Percentiles rank a stretch among this genome's conserved stretches.
These are phyloP conservation scores for Aspergillus sp. DNA, from an alignment of 2,329 filamentous ascomycete species.

Conservation along the genomic window DNA sequence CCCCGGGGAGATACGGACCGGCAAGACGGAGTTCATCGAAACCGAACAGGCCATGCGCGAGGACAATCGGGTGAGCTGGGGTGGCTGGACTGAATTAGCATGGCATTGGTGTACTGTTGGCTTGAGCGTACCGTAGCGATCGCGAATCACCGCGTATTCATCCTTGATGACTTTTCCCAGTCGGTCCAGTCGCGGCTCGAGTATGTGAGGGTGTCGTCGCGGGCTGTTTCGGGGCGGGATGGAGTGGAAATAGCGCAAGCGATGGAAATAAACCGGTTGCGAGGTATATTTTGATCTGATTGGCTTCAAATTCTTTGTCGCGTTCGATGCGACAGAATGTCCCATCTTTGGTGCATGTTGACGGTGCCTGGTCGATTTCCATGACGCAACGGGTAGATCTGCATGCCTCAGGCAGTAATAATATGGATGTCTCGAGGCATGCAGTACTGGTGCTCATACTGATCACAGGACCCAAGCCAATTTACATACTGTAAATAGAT, in stretches of 20 bases:
- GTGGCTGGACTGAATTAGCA: conserved; percentile 16
- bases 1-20: conserved; percentile 45
- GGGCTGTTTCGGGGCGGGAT: conserved; percentile 8
- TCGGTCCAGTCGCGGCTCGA: conserved; percentile 43
- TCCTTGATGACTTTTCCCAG: conserved; percentile 48
- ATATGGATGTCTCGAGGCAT: conserved; percentile 1
- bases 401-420: conserved; percentile 3
- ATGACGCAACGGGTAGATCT: conserved; percentile 1
- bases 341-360: conserved; percentile 12
- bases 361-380: no score
- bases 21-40: conserved; percentile 53
- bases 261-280: neutral
- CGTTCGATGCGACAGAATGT: conserved; percentile 6
- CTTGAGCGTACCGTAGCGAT: conserved; percentile 43
- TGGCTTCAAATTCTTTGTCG: conserved; percentile 1
- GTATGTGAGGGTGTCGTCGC: conserved; percentile 6
- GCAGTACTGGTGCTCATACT: conserved; percentile 2
- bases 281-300: no score
- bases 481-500: no score
- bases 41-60: conserved; percentile 57
- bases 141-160: conserved; percentile 51
- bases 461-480: no score
- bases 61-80: conserved; percentile 50
- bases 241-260: conserved; percentile 11
- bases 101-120: neutral